Evolutionary conservation across 2,329 filamentous ascomycete genomes (phyloP).

Genomic region (Aspergillus sp.): DNA sequence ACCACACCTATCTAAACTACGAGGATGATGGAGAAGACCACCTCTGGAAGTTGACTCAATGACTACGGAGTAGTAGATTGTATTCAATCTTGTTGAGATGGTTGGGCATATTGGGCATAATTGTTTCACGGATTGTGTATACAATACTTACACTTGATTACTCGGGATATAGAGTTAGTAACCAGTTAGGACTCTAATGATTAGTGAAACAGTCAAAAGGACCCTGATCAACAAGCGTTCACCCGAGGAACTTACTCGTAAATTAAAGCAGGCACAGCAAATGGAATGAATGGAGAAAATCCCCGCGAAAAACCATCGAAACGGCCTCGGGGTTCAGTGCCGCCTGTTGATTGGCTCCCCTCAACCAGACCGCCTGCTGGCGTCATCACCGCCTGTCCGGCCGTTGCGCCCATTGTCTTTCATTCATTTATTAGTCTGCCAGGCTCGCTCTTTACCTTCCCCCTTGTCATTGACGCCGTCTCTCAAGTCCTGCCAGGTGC

Average conservation of each 20-base stretch:
- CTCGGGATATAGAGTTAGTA: too few relatives aligned
- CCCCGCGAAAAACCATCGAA: background rate
- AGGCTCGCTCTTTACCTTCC: background rate
- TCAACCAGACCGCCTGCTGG: conserved; percentile 14
- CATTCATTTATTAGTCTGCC: too few relatives aligned
- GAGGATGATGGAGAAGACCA: background rate
- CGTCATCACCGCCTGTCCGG: conserved; percentile 19
- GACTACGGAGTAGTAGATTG: background rate
- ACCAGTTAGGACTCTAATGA: background rate
- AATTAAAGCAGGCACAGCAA: background rate
- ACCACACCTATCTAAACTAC: too few relatives aligned
- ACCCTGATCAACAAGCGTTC: background rate
- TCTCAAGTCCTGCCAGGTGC: background rate
- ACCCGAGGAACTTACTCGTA: background rate
- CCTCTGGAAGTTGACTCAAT: background rate
- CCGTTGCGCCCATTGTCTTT: background rate
- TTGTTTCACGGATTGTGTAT: too few relatives aligned
- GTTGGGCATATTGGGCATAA: background rate
- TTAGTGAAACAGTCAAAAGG: background rate
- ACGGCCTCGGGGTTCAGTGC: conserved; percentile 1
- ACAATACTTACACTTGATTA: too few relatives aligned
- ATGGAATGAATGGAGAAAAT: background rate
- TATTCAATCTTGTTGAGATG: background rate
- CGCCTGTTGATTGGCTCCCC: conserved; percentile 15
- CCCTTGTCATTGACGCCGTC: background rate